These are phyloP conservation scores for Raffaelea ambrosiae DNA, from an alignment of 2,329 filamentous ascomycete species.

Conservation along the genomic window DNA sequence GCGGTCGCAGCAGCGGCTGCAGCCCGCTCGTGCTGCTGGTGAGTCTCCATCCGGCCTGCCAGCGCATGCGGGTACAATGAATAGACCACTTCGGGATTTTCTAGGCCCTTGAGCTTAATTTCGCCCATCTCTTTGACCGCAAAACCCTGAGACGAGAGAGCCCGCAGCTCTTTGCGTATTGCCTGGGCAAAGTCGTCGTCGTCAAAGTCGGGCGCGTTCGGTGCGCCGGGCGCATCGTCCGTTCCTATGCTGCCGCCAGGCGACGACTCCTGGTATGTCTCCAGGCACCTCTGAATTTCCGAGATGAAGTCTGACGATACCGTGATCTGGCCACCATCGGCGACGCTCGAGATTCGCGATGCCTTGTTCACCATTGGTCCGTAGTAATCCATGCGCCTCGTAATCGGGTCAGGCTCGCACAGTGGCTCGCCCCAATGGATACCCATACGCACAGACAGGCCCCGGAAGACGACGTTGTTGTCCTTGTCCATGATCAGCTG, in stretches of 20 bases:
- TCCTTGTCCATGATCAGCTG: conserved; percentile 77
- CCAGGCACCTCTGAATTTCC: conserved; percentile 84
- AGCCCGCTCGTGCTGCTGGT: conserved; percentile 39
- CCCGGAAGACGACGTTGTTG: conserved; percentile 83
- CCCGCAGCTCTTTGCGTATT: conserved; percentile 80
- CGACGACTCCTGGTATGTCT: conserved; percentile 82
- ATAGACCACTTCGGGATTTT: conserved; percentile 94
- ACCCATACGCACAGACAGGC: conserved; percentile 93
- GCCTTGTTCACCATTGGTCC: conserved; percentile 99
- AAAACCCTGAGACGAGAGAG: conserved; percentile 84
- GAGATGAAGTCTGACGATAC: conserved; percentile 96
- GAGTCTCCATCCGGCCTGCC: conserved; percentile 67
- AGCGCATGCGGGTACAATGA: conserved; percentile 89
- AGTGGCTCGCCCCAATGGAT: conserved; percentile 93
- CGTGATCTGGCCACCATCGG: conserved; percentile 93
- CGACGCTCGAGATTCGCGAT: conserved; percentile 85
- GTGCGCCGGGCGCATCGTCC: conserved; percentile 25
- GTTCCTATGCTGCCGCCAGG: conserved; percentile 37
- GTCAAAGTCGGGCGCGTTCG: conserved; percentile 29
- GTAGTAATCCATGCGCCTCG: conserved; percentile 98
- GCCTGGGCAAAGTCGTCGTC: conserved; percentile 66
- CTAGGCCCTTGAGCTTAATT: conserved; percentile 88
- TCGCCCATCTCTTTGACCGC: conserved; percentile 92
- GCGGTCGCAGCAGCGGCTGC: conserved; percentile 18
- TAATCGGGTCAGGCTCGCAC: conserved; percentile 92